Base-by-base conservation (phyloP, 2,329 filamentous ascomycete genomes). In the Pseudocercospora cruenta region DNA sequence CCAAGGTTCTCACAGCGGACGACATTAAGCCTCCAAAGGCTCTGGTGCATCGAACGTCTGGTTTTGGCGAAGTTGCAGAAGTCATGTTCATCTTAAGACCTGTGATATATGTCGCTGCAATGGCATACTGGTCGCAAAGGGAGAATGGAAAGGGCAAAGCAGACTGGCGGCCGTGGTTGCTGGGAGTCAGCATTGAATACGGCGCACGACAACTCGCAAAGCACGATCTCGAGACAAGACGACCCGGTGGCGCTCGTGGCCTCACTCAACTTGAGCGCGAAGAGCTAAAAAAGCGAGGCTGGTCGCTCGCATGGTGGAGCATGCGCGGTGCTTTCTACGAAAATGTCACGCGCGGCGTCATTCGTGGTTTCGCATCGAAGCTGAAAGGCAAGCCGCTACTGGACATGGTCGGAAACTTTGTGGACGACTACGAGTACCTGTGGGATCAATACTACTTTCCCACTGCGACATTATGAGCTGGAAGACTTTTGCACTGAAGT, bases 241-340 rank as follows among this genome's bases (percentile, higher is more conserved):
- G 88, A 36, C 86, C 93, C 12, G 88, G 90, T 53, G 90, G 92
- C 31, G 82, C 95, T 67, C 86, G 92, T 58, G 93, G 87, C 0
- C 76, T 95, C 33, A 97, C 94, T 24, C 88, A 91, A 8, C 84
- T 99, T 19, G 95, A 99, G 81, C 88, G 90, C 64, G 94, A 97
- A 71, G 94, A 98, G 82, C 88, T 96, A 84, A 89, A 85, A 76
- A 93, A 92, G 80, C 86, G 95, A 69, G 93, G 91, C 45, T 96
- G 93, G 93, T 89, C 88, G 1, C 90, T 97, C 84, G 91, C 89
- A 21, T 98, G 95, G 94, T 99, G 95, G 95, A 82, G 87, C 26
- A 95, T 99, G 92, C 88, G 94, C 67, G 94, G 95, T n/a, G 93
- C 94, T 1, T 96, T 96, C 73, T 99, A 99, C 80, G 92, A 98